Evolutionary conservation across 2,329 filamentous ascomycete species (phyloP).

Genomic region (Fusarium humuli): DNA sequence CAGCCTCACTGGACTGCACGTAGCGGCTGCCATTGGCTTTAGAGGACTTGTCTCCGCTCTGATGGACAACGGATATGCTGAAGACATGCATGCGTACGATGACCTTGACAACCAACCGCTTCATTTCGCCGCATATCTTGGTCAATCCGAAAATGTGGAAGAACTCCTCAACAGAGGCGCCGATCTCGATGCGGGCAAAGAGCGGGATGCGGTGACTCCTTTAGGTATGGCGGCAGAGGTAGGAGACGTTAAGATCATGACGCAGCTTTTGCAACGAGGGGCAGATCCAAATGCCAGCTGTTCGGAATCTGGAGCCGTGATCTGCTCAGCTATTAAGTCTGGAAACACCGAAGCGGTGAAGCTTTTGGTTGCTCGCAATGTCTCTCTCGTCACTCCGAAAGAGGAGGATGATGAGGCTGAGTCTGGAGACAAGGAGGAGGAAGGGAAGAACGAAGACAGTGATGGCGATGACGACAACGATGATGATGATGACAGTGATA

Average conservation of each 20-base stretch:
- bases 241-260: slow-evolving; percentile 56
- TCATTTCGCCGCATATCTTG: slow-evolving; percentile 29
- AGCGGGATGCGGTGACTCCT: slow-evolving; percentile 51
- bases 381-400: slow-evolving; percentile 48
- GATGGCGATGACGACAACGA: not conserved
- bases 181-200: slow-evolving; percentile 46
- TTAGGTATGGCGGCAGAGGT: slow-evolving; percentile 54
- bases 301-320: slow-evolving; percentile 47
- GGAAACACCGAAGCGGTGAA: slow-evolving; percentile 56
- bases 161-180: slow-evolving; percentile 29
- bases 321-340: slow-evolving; percentile 57
- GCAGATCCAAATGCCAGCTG: slow-evolving; percentile 53
- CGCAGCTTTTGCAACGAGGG: slow-evolving; percentile 52
- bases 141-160: slow-evolving; percentile 20
- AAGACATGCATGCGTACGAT: slow-evolving; percentile 51
- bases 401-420: slow-evolving; percentile 34
- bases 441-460: not conserved
- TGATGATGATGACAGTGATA: not conserved
- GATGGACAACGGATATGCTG: slow-evolving; percentile 53
- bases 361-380: slow-evolving; percentile 54
- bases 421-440: not conserved
- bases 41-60: slow-evolving; percentile 53
- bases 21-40: slow-evolving; percentile 55
- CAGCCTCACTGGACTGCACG: slow-evolving; percentile 52
- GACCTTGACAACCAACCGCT: slow-evolving; percentile 23